phyloP scores from a whole-genome alignment of 441 rosid species.

The Melastoma candidum region DNA sequence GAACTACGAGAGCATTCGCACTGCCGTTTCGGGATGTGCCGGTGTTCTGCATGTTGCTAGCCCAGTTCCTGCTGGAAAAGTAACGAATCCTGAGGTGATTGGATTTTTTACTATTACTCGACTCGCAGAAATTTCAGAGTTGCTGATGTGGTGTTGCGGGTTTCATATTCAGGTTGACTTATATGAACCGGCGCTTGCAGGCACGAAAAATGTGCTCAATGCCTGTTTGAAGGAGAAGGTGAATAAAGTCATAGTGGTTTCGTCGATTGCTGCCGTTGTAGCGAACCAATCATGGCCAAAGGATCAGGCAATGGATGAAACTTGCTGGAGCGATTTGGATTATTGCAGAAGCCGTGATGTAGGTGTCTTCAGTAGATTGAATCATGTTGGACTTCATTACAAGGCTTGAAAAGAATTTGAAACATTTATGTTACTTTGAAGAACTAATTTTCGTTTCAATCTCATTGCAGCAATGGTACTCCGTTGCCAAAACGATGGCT shows the following conservation, averaged over 20 bases:
- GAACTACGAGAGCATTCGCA: conserved; percentile 25
- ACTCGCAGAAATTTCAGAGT: background rate
- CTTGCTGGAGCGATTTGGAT: conserved; percentile 9
- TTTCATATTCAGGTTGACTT: conserved; percentile 24
- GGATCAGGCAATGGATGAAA: conserved; percentile 16
- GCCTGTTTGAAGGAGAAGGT: conserved; percentile 31
- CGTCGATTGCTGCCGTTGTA: conserved; percentile 25
- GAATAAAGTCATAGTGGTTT: conserved; percentile 33
- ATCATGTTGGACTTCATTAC: no score
- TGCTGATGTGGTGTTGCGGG: background rate
- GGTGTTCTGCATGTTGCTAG: conserved; percentile 42
- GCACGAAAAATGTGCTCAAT: conserved; percentile 30
- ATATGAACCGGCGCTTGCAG: conserved; percentile 26
- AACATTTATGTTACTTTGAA: no score
- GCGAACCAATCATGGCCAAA: conserved; percentile 30
- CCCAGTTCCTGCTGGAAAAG: conserved; percentile 21
- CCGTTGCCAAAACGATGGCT: no score
- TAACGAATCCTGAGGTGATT: conserved; percentile 34
- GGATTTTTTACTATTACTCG: background rate
- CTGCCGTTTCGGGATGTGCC: conserved; percentile 31
- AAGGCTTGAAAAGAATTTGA: no score
- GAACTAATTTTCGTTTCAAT: no score
- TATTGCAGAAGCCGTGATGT: conserved; percentile 7
- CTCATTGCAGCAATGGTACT: no score
- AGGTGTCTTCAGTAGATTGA: background rate